Evolutionary conservation across 2,329 filamentous ascomycete species (phyloP).

Genomic region (Beauveria sp.): DNA sequence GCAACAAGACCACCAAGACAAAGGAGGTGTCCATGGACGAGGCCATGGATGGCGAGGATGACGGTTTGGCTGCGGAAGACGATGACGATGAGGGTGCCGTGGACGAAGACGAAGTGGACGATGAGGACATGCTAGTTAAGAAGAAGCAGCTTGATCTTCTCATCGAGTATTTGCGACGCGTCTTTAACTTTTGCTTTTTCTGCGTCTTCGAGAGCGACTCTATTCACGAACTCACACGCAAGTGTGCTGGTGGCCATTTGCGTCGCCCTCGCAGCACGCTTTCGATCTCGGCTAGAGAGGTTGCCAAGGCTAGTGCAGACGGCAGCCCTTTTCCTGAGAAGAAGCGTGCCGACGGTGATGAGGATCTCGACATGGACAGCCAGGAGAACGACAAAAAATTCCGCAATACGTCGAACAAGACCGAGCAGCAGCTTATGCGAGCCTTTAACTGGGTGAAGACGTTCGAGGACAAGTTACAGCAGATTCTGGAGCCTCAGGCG

Average conservation of each 20-base stretch:
- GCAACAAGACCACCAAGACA: slow-evolving; percentile 56
- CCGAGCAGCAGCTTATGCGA: slow-evolving; percentile 83
- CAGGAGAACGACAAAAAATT: slow-evolving; percentile 61
- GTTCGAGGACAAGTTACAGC: slow-evolving; percentile 92
- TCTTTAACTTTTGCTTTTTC: slow-evolving; percentile 99
- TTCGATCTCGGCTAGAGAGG: slow-evolving; percentile 72
- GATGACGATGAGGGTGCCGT: slow-evolving; percentile 75
- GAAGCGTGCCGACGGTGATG: slow-evolving; percentile 64
- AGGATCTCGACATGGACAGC: slow-evolving; percentile 45
- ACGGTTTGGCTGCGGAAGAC: slow-evolving; percentile 72
- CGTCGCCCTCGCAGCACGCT: slow-evolving; percentile 82
- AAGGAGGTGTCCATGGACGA: slow-evolving; percentile 54
- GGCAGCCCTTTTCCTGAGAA: slow-evolving; percentile 80
- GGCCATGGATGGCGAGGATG: slow-evolving; percentile 56
- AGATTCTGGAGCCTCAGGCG: slow-evolving; percentile 83
- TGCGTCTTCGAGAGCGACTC: slow-evolving; percentile 98
- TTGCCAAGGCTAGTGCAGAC: slow-evolving; percentile 74
- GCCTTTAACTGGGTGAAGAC: slow-evolving; percentile 99
- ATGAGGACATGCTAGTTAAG: slow-evolving; percentile 80
- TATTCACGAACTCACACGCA: slow-evolving; percentile 87
- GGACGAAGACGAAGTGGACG: slow-evolving; percentile 78
- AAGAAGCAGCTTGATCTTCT: slow-evolving; percentile 96
- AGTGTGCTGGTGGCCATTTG: slow-evolving; percentile 95
- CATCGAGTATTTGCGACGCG: slow-evolving; percentile 91
- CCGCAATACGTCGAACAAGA: slow-evolving; percentile 62